Evolutionary conservation across 2,329 filamentous ascomycete genomes (phyloP), one percentile per base, ranked within the genome.

Genomic region (Aspergillus bombycis): DNA sequence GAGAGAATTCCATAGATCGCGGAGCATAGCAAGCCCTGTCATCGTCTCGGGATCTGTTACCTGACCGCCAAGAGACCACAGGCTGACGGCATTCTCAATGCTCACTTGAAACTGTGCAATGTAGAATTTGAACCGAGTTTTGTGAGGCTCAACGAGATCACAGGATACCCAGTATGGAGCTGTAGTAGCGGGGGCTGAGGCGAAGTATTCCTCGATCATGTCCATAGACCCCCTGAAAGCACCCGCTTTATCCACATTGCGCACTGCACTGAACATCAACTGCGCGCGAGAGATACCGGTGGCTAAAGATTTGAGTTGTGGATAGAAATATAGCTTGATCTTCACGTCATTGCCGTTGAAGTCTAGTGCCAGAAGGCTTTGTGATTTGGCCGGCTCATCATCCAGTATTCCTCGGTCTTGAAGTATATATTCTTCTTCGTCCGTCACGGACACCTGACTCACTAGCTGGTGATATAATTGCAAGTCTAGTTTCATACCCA

Each of bases 121-220:
- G 41, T 71, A 71, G 7, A 71, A 52, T 46, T 71, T 71, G 46
- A 71, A 62, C 7, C 70, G 61, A 14, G 66, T 67, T 26, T 57
- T 28, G 1, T 59, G 36, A 7, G 64, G 69, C 16, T 62, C 55
- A 0, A 70, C 54, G 2, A 70, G 64, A 41, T 71, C 70, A 26
- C 66, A 68, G 4, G 67, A 66, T 10, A 68, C 28, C 41, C 60
- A 63, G 26, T 48, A 57, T 1, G 30, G 28, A 14, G 64, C 45
- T 12, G 50, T 36, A 14, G 14, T 21, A 10, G 50, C 48, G 0
- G 36, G 58, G 14, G 56, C 32, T 12, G 62, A 45, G 11, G 52
- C n/a, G 41, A 71, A 57, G 55, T 57, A 57, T 16, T 50, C 8
- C 43, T 63, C 61, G 28, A 65, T 41, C 6, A n/a, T 45, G 28